Percentiles rank a stretch among this genome's conserved stretches.
Evolutionary conservation across 805 yeast species (phyloP).

Genomic region (Metschnikowia matae): DNA sequence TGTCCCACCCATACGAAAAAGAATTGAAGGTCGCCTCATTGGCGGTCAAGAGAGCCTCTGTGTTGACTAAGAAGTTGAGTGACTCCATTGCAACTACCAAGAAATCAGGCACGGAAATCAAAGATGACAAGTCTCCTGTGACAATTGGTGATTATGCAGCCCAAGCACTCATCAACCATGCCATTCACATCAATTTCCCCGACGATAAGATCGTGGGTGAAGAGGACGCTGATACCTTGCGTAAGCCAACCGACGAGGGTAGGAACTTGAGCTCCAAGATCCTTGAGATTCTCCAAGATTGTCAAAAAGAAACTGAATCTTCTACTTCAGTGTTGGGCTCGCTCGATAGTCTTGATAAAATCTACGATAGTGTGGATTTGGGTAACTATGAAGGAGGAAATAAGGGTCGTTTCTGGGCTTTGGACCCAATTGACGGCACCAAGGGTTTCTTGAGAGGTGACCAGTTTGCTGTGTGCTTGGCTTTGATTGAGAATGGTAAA

Average conservation of each 20-base stretch:
- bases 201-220: conserved; percentile 88
- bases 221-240: conserved; percentile 74
- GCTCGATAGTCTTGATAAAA: conserved; percentile 42
- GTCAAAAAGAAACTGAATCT: conserved; percentile 43
- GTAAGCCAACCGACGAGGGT: conserved; percentile 38
- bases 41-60: conserved; percentile 86
- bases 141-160: conserved; percentile 96
- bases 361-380: conserved; percentile 65
- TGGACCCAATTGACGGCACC: conserved; percentile 98
- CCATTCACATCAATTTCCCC: conserved; percentile 77
- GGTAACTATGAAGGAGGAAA: conserved; percentile 81
- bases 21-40: conserved; percentile 80
- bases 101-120: conserved; percentile 60
- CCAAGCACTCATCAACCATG: conserved; percentile 86
- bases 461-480: conserved; percentile 94
- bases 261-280: conserved; percentile 50
- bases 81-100: conserved; percentile 47
- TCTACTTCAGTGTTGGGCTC: conserved; percentile 34
- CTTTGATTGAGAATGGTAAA: conserved; percentile 78
- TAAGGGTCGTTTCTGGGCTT: conserved; percentile 87
- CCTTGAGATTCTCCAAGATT: conserved; percentile 52
- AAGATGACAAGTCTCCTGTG: conserved; percentile 89
- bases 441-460: conserved; percentile 93
- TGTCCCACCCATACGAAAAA: conserved; percentile 42
- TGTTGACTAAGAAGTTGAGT: conserved; percentile 62